Evolutionary conservation across 352 stramenopile genomes (phyloP), one percentile per base, ranked within the genome.

Genomic region (Phytopythium oedochilum): DNA sequence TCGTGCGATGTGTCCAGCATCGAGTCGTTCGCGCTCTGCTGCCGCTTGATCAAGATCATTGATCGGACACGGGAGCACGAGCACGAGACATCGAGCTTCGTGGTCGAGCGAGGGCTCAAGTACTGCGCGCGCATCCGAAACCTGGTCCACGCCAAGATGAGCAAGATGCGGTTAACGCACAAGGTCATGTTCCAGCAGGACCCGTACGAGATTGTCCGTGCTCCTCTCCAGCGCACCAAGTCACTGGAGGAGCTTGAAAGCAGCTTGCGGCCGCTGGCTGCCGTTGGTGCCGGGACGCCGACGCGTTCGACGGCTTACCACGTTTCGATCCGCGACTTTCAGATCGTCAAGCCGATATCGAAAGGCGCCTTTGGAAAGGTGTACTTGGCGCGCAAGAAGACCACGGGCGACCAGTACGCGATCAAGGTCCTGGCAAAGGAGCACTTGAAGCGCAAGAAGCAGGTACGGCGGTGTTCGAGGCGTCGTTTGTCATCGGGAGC

Each of bases 351-450:
- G 32, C 80, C 85, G 1, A 96, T 97, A 39, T 94, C 83, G 1
- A 94, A 94, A 64, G 89, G 89, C 3, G 88, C 89, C 1, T 96
- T 95, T 39, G 89, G 89, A 5, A 89, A 92, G 54, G 89, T 97
- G 15, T 96, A 95, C 50, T 61, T 97, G 23, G 85, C 87, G 6
- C 54, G 72, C 22, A 95, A 96, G 61, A 94, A 91, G 52, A 92
- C 77, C 1, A 96, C 86, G 1, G 89, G 88, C 1, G 86, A 96
- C 44, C 78, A 94, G 26, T 97, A 94, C 62, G 89, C 89, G 6
- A 93, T 96, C 56, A 97, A 97, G 65, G 87, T 96, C 49, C 73
- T 97, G 22, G 80, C 77, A 11, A 97, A 97, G 61, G 73, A 91
- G 55, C 85, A 96, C 36, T 67, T 97, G 31, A 53, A 94, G 29